Evolutionary conservation across 148 eudicot genomes (phyloP), one percentile per base, ranked within the genome.

Genomic region (Rhododendron henanense): DNA sequence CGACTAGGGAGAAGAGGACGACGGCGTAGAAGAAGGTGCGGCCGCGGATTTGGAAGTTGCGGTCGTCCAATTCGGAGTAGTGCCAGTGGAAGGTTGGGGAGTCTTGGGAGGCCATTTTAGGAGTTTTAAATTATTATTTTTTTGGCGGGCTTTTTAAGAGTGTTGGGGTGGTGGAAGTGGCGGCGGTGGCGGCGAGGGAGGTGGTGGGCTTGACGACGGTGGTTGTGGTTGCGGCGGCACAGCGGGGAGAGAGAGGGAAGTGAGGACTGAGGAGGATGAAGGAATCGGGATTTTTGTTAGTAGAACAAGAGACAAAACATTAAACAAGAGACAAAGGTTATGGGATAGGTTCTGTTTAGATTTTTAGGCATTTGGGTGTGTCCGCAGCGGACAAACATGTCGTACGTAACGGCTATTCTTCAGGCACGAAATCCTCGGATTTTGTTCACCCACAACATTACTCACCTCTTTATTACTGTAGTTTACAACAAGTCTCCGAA

Each of bases 31-130:
- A 91, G 67, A 95, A 89, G 0, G 97, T 91, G 50, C 88, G 91
- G 87, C 98, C 96, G 53, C 89, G 94, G 85, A 95, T 91, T 87
- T 93, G 85, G 88, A 95, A 95, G 91, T 90, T 91, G 18, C 84
- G 69, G 89, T 94, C 94, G 86, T 94, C 95, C 78, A 91, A 89
- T 45, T 91, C 92, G 37, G 92, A 75, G 94, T 92, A 91, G 89
- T 90, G 95, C 98, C 96, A 94, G 87, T 92, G 94, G 61, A 91
- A 92, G 2, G 89, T 14, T 31, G 83, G 88, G 2, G 94, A 81
- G 25, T 86, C 87, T 45, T 88, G 92, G 25, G 76, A 73, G 8
- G 83, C 78, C 33, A 81, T 80, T 65, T 65, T 8, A 59, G 67
- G 25, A 59, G n/a, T 21, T 59, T 21, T 18, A 33, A 31, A 31